Percentiles rank a stretch among this genome's conserved stretches.
phyloP scores from a whole-genome alignment of 768 basidiomycete genomes.

The Serendipita vermifera region DNA sequence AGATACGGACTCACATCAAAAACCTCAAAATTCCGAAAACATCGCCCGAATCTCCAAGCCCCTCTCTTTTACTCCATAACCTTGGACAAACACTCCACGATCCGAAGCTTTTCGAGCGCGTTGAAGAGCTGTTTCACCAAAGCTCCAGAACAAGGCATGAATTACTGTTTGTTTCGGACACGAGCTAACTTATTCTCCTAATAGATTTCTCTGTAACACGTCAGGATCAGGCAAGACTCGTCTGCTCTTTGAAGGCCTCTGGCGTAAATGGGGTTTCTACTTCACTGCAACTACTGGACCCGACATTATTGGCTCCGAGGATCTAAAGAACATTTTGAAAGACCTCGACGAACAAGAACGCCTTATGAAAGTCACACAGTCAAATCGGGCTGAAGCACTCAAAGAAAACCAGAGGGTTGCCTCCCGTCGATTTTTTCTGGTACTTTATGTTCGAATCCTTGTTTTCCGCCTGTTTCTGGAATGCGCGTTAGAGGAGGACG shows the following conservation, averaged over 20 bases:
- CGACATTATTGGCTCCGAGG: not conserved
- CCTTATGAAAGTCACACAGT: not conserved
- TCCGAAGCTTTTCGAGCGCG: not conserved
- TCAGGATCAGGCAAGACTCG: not conserved
- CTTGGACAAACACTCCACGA: not conserved
- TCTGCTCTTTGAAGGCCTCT: not conserved
- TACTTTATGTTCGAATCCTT: not conserved
- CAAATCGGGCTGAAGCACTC: not conserved
- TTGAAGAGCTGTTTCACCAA: not conserved
- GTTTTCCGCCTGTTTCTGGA: not conserved
- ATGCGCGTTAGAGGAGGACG: not conserved
- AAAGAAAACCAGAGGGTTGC: not conserved
- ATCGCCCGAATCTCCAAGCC: not conserved
- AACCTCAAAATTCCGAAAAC: not conserved
- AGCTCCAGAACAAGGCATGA: not conserved
- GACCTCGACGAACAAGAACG: not conserved
- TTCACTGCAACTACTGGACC: not conserved
- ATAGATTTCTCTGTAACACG: constrained; percentile 1
- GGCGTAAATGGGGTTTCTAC: not conserved
- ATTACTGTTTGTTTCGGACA: not conserved
- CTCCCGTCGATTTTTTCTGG: not conserved
- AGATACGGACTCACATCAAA: not conserved
- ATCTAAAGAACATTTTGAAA: not conserved
- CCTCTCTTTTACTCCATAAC: not conserved
- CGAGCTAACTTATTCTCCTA: not conserved